These are phyloP conservation scores for Neodidymelliopsis sp. DNA, from an alignment of 2,329 filamentous ascomycete species.

Conservation along the genomic window DNA sequence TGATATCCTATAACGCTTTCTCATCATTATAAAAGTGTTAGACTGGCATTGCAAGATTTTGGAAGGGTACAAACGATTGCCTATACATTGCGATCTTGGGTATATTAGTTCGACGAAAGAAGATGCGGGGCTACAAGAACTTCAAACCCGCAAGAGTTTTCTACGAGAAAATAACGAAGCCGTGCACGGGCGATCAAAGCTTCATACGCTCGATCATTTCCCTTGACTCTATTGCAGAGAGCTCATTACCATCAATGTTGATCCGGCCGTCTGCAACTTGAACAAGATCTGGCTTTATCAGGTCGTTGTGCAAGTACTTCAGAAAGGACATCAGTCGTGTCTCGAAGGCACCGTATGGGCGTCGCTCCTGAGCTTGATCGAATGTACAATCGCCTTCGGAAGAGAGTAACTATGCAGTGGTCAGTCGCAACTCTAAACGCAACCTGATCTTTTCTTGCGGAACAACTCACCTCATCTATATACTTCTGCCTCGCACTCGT, in stretches of 20 bases:
- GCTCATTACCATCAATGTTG: slow-evolving; percentile 41
- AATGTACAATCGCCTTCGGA: neutral
- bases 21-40: too few species aligned
- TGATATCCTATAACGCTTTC: too few species aligned
- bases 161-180: too few species aligned
- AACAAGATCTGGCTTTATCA: slow-evolving; percentile 58
- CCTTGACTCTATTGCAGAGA: slow-evolving; percentile 39
- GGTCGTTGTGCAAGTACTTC: slow-evolving; percentile 50
- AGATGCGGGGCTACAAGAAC: too few species aligned
- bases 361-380: slow-evolving; percentile 38
- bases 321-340: slow-evolving; percentile 52
- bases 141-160: too few species aligned
- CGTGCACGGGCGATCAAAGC: slow-evolving; percentile 32
- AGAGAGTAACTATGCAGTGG: too few species aligned
- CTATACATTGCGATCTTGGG: too few species aligned
- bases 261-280: slow-evolving; percentile 60
- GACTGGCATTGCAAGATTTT: too few species aligned
- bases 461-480: slow-evolving; percentile 36
- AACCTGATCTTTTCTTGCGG: neutral
- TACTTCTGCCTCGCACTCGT: slow-evolving; percentile 44
- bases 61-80: too few species aligned
- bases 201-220: slow-evolving; percentile 46
- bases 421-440: slow-evolving; percentile 6
- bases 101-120: too few species aligned
- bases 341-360: slow-evolving; percentile 52